Percentiles rank a stretch among this genome's conserved stretches.
Conservation (phyloP, 768 basidiomycete genomes). For the Pulveroboletus frians region DNA sequence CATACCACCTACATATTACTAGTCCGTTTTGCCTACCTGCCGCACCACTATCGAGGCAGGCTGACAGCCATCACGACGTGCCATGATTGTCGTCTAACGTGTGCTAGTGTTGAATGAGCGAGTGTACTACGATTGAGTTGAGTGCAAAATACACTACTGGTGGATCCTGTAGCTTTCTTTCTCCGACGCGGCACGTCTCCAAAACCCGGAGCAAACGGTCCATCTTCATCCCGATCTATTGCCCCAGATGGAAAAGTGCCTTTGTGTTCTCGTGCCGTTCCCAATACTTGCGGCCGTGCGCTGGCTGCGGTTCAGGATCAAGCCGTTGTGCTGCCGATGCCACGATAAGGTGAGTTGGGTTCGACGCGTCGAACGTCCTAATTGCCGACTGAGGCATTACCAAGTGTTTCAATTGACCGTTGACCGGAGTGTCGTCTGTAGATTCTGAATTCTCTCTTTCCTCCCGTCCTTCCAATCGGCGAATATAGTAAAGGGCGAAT, state of each 20-base stretch:
- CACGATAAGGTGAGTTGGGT: neutral
- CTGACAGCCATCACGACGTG: no score
- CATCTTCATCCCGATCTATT: neutral
- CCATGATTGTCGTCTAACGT: no score
- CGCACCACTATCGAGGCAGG: no score
- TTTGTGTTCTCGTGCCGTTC: neutral
- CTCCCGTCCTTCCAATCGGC: neutral
- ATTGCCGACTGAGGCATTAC: neutral
- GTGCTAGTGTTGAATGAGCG: no score
- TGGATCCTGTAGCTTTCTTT: no score
- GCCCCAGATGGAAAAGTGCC: neutral
- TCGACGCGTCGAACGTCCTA: neutral
- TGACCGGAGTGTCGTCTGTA: fast-evolving
- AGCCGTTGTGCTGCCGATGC: neutral
- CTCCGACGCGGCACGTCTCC: no score
- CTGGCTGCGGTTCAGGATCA: neutral
- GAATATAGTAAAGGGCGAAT: neutral
- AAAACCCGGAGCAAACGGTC: no score
- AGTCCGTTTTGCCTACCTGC: no score
- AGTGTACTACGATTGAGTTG: no score
- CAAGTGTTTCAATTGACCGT: neutral
- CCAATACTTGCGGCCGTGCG: neutral
- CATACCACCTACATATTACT: no score
- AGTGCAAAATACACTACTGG: no score
- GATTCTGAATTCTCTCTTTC: fast-evolving